phyloP scores from a whole-genome alignment of 208 protist species.

The Trypanosoma boissoni region DNA sequence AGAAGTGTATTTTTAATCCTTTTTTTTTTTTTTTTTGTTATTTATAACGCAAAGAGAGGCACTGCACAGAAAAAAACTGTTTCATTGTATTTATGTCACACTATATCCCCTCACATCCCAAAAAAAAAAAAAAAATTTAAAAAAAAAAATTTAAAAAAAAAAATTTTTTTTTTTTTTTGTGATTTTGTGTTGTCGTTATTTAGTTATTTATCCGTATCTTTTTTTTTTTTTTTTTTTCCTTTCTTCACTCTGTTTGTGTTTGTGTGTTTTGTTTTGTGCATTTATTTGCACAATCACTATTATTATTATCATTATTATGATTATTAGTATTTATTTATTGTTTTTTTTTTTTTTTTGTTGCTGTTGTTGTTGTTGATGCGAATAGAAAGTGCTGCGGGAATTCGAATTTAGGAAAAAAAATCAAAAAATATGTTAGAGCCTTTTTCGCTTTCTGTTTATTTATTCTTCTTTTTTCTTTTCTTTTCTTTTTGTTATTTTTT shows the following conservation, averaged over 20 bases:
- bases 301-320: not conserved
- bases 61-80: too few species aligned
- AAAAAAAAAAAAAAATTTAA: too few species aligned
- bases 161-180: not conserved
- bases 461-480: not conserved
- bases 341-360: not conserved
- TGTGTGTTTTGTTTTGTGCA: not conserved
- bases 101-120: too few species aligned
- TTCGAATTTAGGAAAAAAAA: not conserved
- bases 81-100: too few species aligned
- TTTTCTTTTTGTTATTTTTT: not conserved
- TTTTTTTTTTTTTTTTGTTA: not conserved
- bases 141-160: slow-evolving; percentile 1
- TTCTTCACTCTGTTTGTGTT: not conserved
- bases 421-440: not conserved
- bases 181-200: not conserved
- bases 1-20: not conserved
- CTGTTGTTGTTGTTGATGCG: too few species aligned
- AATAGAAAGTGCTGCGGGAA: not conserved
- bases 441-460: not conserved
- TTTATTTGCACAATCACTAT: not conserved
- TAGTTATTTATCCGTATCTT: not conserved
- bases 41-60: too few species aligned
- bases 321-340: not conserved
- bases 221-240: slow-evolving; percentile 8